Conservation (phyloP, 192 early-diverging fungal genomes). For the Linderina pennispora region DNA sequence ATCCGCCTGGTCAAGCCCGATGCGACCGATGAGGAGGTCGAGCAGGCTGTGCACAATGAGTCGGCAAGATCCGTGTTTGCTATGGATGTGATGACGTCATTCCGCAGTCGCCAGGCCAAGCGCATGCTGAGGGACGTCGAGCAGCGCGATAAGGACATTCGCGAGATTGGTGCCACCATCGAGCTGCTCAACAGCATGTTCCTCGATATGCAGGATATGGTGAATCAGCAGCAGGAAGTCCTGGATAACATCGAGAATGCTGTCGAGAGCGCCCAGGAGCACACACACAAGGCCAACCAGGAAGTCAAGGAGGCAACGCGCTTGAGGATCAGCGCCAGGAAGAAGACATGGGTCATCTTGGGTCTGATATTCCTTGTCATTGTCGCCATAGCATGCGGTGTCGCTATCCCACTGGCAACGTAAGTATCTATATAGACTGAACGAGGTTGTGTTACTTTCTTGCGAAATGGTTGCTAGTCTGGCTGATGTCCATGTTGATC, state of each 20-base stretch:
- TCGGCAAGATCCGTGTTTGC: conserved; percentile 37
- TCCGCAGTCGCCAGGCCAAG: conserved; percentile 31
- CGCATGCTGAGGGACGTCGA: conserved; percentile 42
- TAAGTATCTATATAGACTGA: conserved; percentile 13
- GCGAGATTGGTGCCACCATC: conserved; percentile 31
- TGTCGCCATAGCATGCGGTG: conserved; percentile 25
- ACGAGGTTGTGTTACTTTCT: too few species aligned
- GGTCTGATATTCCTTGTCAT: conserved; percentile 25
- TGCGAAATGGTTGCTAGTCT: too few species aligned
- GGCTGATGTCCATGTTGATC: too few species aligned
- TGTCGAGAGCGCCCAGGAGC: conserved; percentile 27
- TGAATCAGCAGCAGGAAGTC: conserved; percentile 40
- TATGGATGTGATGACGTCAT: conserved; percentile 45
- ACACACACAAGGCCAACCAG: conserved; percentile 11
- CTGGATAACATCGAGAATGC: conserved; percentile 43
- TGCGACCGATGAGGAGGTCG: conserved; percentile 41
- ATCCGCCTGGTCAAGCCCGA: conserved; percentile 43
- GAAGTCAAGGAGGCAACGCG: conserved; percentile 29
- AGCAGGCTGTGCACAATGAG: conserved; percentile 28
- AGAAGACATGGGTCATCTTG: conserved; percentile 41
- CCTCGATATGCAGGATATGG: conserved; percentile 27
- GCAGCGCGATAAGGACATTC: conserved; percentile 38
- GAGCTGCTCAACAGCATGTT: conserved; percentile 45
- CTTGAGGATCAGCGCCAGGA: conserved; percentile 33
- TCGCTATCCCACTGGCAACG: conserved; percentile 36